Evolutionary conservation across 306 rosid genomes (phyloP).

Genomic region (Ziziphus jujuba): DNA sequence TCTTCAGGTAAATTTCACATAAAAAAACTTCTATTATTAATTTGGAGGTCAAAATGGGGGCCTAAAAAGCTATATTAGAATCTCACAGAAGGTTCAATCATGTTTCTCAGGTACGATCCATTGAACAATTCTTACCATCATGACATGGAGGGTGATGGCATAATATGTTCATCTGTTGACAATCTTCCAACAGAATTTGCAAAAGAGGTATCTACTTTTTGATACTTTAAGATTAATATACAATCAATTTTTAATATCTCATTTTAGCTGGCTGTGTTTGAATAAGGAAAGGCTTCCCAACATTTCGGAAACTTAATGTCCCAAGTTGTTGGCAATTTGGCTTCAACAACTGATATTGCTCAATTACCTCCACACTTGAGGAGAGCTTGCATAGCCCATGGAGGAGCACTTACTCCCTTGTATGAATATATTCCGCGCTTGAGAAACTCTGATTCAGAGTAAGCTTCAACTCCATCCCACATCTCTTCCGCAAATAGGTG

Average conservation of each 20-base stretch:
- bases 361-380: slow-evolving; percentile 61
- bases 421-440: slow-evolving; percentile 79
- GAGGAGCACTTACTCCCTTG: slow-evolving; percentile 65
- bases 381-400: slow-evolving; percentile 79
- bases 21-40: not conserved
- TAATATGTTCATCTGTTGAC: slow-evolving; percentile 77
- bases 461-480: slow-evolving; percentile 32
- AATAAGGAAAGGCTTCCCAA: slow-evolving; percentile 62
- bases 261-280: slow-evolving; percentile 18
- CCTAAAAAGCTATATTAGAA: not conserved
- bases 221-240: not conserved
- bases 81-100: slow-evolving; percentile 5
- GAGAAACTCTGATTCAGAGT: slow-evolving; percentile 58
- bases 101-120: slow-evolving; percentile 69
- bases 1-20: slow-evolving; percentile 64
- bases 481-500: not conserved
- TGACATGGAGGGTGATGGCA: slow-evolving; percentile 82
- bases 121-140: slow-evolving; percentile 56
- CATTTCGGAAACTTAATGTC: slow-evolving; percentile 84
- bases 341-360: slow-evolving; percentile 57
- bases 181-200: slow-evolving; percentile 90
- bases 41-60: not conserved
- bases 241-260: not conserved
- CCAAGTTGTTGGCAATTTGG: slow-evolving; percentile 61
- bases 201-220: slow-evolving; percentile 69